phyloP scores from a whole-genome alignment of 2,329 filamentous ascomycete genomes.

The Penicillium sp. region DNA sequence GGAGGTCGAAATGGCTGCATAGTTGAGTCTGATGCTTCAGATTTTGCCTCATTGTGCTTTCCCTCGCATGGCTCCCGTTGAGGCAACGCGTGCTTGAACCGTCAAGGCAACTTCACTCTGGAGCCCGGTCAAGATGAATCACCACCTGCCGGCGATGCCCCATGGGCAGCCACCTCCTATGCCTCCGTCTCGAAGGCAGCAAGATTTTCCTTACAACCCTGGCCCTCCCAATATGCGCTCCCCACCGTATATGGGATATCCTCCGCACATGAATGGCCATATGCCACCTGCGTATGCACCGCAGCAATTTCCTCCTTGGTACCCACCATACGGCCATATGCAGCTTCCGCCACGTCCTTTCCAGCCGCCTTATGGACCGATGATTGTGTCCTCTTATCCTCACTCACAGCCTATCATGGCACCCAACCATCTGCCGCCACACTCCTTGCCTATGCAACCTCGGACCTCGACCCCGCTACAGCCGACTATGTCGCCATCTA shows the following conservation, averaged over 20 bases:
- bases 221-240: slow-evolving; percentile 53
- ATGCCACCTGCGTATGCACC: slow-evolving; percentile 45
- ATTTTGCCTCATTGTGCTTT: slow-evolving; percentile 19
- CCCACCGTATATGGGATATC: slow-evolving; percentile 58
- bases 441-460: slow-evolving; percentile 37
- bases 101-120: slow-evolving; percentile 33
- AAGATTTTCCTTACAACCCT: slow-evolving; percentile 45
- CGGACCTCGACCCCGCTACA: slow-evolving; percentile 39
- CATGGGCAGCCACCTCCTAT: slow-evolving; percentile 53
- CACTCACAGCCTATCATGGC: slow-evolving; percentile 42
- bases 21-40: slow-evolving; percentile 25
- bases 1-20: slow-evolving; percentile 38
- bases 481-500: slow-evolving; percentile 36
- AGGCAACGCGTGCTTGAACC: slow-evolving; percentile 40
- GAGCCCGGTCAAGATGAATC: slow-evolving; percentile 45
- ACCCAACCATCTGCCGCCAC: slow-evolving; percentile 37
- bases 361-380: slow-evolving; percentile 42
- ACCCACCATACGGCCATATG: slow-evolving; percentile 43
- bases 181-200: slow-evolving; percentile 48
- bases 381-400: slow-evolving; percentile 46
- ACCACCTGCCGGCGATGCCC: slow-evolving; percentile 45
- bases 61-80: slow-evolving; percentile 42
- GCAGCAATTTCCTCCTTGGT: slow-evolving; percentile 49
- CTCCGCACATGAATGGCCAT: slow-evolving; percentile 56
- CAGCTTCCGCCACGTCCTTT: slow-evolving; percentile 42